Conservation (phyloP, 1,284 basidiomycete species). For the Golubevia pallescens region DNA sequence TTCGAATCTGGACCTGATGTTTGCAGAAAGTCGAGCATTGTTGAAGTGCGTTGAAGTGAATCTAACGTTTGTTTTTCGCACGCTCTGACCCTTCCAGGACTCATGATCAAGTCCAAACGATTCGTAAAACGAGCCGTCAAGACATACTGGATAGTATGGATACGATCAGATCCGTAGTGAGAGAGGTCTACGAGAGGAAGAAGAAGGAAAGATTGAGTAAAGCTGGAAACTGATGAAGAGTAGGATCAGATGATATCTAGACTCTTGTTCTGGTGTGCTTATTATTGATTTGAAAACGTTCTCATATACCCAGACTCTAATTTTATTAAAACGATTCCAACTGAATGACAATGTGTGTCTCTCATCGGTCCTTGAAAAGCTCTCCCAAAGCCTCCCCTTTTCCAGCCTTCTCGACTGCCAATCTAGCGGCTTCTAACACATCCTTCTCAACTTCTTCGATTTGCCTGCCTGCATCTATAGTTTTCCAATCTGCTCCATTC, state of each 20-base stretch:
- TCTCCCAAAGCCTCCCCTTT: not conserved
- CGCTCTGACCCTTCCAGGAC: slow-evolving; percentile 1
- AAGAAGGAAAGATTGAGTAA: slow-evolving; percentile 12
- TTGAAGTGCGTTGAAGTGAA: too few relatives aligned
- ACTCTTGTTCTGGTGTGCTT: too few relatives aligned
- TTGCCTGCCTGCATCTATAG: slow-evolving; percentile 41
- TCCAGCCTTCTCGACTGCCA: slow-evolving; percentile 25
- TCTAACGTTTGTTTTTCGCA: too few relatives aligned
- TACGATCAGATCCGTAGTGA: slow-evolving; percentile 14
- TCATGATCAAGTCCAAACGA: slow-evolving; percentile 21
- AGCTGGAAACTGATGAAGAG: too few relatives aligned
- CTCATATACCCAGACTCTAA: too few relatives aligned
- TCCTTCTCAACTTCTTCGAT: slow-evolving; percentile 47
- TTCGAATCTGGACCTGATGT: too few relatives aligned
- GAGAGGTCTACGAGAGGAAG: slow-evolving; percentile 21
- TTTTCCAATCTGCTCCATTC: slow-evolving; percentile 34
- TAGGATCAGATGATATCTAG: too few relatives aligned
- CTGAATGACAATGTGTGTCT: too few relatives aligned
- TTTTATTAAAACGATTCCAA: too few relatives aligned
- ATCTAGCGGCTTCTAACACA: slow-evolving; percentile 26
- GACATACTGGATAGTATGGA: slow-evolving; percentile 22
- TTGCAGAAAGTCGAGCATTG: too few relatives aligned
- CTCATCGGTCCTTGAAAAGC: too few relatives aligned
- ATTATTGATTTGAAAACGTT: too few relatives aligned
- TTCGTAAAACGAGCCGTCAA: slow-evolving; percentile 17